Evolutionary conservation across 2,329 filamentous ascomycete genomes (phyloP).

Genomic region (Pyrenophora seminiperda): DNA sequence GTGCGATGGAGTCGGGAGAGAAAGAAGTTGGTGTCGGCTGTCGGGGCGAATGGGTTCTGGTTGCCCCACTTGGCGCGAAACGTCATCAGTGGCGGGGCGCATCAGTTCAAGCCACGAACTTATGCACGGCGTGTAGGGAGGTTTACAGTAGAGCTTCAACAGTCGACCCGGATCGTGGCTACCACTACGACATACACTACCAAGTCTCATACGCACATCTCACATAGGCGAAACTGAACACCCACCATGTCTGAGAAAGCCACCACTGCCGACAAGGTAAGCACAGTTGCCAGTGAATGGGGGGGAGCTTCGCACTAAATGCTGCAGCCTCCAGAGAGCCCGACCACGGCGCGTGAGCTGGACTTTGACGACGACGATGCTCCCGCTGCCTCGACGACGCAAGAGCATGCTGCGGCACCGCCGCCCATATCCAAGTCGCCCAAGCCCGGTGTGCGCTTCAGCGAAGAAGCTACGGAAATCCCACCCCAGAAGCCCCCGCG

Average conservation of each 20-base stretch:
- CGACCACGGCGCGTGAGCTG: conserved; percentile 60
- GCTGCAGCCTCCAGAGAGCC: conserved; percentile 37
- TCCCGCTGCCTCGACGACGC: conserved; percentile 41
- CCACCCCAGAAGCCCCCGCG: conserved; percentile 81
- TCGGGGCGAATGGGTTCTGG: not conserved
- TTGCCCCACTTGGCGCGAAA: conserved; percentile 19
- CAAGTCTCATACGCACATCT: not conserved
- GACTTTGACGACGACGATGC: conserved; percentile 64
- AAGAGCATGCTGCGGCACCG: conserved; percentile 38
- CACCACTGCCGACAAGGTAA: conserved; percentile 16
- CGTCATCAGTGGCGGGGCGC: conserved; percentile 22
- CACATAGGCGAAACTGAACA: not conserved
- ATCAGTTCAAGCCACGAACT: conserved; percentile 16
- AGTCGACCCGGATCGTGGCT: not conserved
- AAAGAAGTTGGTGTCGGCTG: not conserved
- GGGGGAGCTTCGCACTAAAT: conserved; percentile 2
- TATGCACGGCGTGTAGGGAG: conserved; percentile 12
- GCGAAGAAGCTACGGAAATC: conserved; percentile 54
- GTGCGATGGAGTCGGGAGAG: not conserved
- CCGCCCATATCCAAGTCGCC: conserved; percentile 46
- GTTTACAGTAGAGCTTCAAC: conserved; percentile 8
- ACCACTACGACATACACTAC: too few relatives aligned
- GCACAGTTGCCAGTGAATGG: not conserved
- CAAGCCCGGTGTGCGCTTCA: conserved; percentile 55
- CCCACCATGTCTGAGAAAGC: conserved; percentile 28